phyloP scores from a whole-genome alignment of 495 filamentous ascomycete species.

The Podospora australis region DNA sequence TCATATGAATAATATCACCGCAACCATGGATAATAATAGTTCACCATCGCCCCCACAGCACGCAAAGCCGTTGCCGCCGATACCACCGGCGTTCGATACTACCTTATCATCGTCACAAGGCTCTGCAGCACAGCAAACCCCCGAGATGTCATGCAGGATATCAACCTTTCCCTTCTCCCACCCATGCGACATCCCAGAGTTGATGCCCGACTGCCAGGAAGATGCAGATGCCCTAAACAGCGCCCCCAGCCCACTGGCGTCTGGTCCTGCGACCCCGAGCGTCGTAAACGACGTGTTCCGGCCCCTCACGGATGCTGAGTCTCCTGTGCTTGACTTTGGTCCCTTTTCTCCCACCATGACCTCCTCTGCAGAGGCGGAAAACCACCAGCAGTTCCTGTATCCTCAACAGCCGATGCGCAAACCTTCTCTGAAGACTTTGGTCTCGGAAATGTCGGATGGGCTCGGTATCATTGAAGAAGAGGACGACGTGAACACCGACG shows the following conservation, averaged over 20 bases:
- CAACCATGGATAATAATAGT: not conserved
- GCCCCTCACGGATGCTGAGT: conserved; percentile 3
- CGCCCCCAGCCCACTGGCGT: conserved; percentile 1
- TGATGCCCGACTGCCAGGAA: conserved; percentile 13
- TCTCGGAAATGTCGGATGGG: conserved; percentile 3
- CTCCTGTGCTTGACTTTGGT: conserved; percentile 10
- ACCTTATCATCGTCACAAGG: conserved; percentile 6
- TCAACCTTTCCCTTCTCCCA: conserved; percentile 12
- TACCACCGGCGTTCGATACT: not conserved
- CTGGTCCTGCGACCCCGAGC: conserved; percentile 8
- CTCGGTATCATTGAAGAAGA: conserved; percentile 17
- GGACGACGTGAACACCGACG: conserved; percentile 9
- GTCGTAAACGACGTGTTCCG: conserved; percentile 11
- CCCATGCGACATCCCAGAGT: conserved; percentile 14
- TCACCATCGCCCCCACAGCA: not conserved
- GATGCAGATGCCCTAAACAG: conserved; percentile 3
- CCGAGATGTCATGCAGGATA: conserved; percentile 15
- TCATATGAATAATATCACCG: not conserved
- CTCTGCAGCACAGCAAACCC: too few relatives aligned
- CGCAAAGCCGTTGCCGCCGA: conserved; percentile 7
- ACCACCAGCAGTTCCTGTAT: not conserved
- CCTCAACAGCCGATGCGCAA: not conserved
- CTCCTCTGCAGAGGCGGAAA: not conserved
- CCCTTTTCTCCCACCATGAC: conserved; percentile 1
- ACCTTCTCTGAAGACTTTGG: conserved; percentile 3